Evolutionary conservation across 306 rosid species (phyloP).

Genomic region (Rosa lucieae): DNA sequence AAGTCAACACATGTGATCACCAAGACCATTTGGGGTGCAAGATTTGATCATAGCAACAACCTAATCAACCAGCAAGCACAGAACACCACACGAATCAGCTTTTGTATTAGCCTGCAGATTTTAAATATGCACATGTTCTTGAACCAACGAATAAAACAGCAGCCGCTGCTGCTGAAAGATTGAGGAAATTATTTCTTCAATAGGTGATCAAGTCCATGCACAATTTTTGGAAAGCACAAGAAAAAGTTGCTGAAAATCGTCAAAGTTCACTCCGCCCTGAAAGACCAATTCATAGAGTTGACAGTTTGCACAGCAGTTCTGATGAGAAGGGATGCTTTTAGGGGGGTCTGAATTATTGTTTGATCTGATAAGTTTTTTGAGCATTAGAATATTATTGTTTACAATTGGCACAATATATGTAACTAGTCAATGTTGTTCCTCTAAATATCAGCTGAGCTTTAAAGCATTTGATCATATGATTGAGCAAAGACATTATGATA

Average conservation of each 20-base stretch:
- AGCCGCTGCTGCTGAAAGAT: conserved; percentile 63
- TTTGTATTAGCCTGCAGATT: conserved; percentile 54
- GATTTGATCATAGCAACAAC: conserved; percentile 65
- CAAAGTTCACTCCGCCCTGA: background rate
- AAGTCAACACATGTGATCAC: conserved; percentile 57
- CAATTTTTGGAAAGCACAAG: conserved; percentile 23
- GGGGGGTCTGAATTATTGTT: conserved; percentile 18
- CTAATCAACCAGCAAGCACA: conserved; percentile 28
- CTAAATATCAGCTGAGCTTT: conserved; percentile 29
- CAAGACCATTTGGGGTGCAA: conserved; percentile 67
- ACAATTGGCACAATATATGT: background rate
- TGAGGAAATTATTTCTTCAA: conserved; percentile 65
- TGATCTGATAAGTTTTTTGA: conserved; percentile 1
- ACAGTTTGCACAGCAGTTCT: background rate
- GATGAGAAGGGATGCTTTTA: conserved; percentile 18
- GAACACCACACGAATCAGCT: background rate
- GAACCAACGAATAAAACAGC: conserved; percentile 99
- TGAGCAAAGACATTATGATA: conserved; percentile 5
- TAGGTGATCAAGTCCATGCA: conserved; percentile 28
- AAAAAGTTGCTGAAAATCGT: background rate
- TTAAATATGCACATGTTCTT: conserved; percentile 77
- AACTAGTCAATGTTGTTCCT: conserved; percentile 57
- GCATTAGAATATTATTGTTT: background rate
- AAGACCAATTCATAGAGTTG: background rate
- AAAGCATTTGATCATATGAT: conserved; percentile 20